Percentiles rank a stretch among this genome's conserved stretches.
Conservation (phyloP, 768 basidiomycete species). For the Mycena maculata region DNA sequence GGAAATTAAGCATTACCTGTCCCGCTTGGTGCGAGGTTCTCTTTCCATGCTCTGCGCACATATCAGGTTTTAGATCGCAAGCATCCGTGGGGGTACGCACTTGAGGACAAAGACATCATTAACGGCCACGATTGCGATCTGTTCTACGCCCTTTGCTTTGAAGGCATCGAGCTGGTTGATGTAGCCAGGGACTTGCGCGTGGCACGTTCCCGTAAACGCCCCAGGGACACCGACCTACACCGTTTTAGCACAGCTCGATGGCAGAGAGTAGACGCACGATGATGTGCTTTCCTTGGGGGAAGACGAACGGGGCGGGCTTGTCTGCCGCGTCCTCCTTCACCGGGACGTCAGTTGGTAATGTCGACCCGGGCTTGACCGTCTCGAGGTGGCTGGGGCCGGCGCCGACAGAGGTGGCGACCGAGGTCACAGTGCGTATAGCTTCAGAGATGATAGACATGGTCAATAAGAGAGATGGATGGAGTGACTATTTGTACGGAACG, state of each 20-base stretch:
- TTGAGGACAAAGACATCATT: slow-evolving; percentile 85
- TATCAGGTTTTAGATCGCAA: neutral
- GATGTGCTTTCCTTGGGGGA: slow-evolving; percentile 69
- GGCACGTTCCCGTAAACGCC: slow-evolving; percentile 81
- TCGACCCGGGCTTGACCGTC: slow-evolving; percentile 14
- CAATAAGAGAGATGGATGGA: neutral
- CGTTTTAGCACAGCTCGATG: neutral
- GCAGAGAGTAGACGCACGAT: slow-evolving; percentile 59
- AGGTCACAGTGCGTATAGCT: slow-evolving; percentile 57
- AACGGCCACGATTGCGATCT: slow-evolving; percentile 77
- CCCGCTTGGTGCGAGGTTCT: slow-evolving; percentile 65
- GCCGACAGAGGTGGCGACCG: slow-evolving; percentile 63
- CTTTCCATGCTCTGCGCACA: slow-evolving; percentile 81
- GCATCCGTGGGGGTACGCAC: slow-evolving; percentile 42
- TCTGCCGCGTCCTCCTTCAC: slow-evolving; percentile 73
- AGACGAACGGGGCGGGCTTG: slow-evolving; percentile 50
- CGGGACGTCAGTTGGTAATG: slow-evolving; percentile 58
- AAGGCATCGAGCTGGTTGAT: slow-evolving; percentile 75
- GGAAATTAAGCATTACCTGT: slow-evolving; percentile 62
- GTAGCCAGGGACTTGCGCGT: slow-evolving; percentile 71
- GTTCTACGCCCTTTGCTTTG: slow-evolving; percentile 79
- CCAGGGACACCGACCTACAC: slow-evolving; percentile 78
- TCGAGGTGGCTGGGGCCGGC: too few relatives aligned
- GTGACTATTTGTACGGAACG: too few relatives aligned
- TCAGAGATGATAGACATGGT: slow-evolving; percentile 32